phyloP scores from a whole-genome alignment of 2,329 filamentous ascomycete species.

The Fusarium domesticum region DNA sequence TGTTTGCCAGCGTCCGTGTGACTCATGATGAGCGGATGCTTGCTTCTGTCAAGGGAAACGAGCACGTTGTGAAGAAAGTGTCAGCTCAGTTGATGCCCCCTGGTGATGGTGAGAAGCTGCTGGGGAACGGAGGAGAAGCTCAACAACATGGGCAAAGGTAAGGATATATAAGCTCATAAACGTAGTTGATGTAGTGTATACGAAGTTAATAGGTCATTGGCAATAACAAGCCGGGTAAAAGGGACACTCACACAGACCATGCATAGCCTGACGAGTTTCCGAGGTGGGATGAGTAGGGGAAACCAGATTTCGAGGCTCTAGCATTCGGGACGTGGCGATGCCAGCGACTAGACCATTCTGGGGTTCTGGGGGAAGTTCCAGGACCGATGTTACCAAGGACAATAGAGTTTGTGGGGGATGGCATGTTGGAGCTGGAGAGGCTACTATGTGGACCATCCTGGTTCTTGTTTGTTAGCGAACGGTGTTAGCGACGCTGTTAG shows the following conservation, averaged over 20 bases:
- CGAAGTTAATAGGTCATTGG: too few relatives aligned
- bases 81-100: too few relatives aligned
- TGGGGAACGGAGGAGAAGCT: too few relatives aligned
- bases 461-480: not conserved
- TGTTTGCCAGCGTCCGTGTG: constrained; percentile 4
- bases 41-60: too few relatives aligned
- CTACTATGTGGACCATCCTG: not conserved
- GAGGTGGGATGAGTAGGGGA: not conserved
- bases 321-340: constrained; percentile 1
- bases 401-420: constrained; percentile 10
- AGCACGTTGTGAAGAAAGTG: too few relatives aligned
- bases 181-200: too few relatives aligned
- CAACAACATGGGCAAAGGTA: too few relatives aligned
- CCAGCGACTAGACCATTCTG: constrained; percentile 14
- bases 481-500: not conserved
- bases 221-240: not conserved
- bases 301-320: constrained; percentile 10
- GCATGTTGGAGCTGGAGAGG: not conserved
- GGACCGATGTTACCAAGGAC: too few relatives aligned
- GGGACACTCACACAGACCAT: constrained; percentile 2
- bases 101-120: too few relatives aligned
- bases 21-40: constrained; percentile 7
- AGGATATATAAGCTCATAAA: too few relatives aligned
- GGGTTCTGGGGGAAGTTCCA: constrained; percentile 23
- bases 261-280: constrained; percentile 2